Conservation (phyloP, 192 early-diverging fungal species). For the Mortierella alpina region DNA sequence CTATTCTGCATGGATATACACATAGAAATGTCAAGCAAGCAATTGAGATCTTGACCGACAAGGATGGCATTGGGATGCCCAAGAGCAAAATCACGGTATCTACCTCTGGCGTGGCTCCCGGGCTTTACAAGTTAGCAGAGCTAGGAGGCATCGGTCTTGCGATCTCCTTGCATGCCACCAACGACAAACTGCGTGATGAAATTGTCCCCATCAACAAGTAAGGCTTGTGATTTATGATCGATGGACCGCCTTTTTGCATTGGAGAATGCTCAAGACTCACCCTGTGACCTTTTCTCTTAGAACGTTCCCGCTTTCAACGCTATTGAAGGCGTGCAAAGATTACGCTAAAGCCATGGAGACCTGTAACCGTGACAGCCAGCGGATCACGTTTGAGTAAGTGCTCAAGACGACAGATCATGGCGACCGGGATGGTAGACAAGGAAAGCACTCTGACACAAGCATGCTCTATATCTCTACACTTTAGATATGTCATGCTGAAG, state of each 20-base stretch:
- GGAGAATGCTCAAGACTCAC: neutral
- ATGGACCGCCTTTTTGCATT: neutral
- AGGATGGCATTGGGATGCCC: constrained; percentile 67
- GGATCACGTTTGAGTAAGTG: constrained; percentile 89
- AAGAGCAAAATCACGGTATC: constrained; percentile 86
- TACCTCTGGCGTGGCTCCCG: constrained; percentile 87
- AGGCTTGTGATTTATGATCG: neutral
- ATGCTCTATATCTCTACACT: neutral
- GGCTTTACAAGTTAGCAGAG: constrained; percentile 78
- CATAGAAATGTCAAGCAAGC: constrained; percentile 68
- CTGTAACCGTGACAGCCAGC: constrained; percentile 59
- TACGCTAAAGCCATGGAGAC: constrained; percentile 67
- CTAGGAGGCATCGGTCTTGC: constrained; percentile 81
- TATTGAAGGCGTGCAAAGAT: constrained; percentile 76
- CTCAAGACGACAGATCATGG: neutral
- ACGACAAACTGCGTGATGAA: constrained; percentile 76
- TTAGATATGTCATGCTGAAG: constrained; percentile 86
- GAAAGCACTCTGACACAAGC: neutral
- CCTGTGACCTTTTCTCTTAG: neutral
- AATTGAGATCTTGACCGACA: constrained; percentile 67
- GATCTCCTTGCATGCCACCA: constrained; percentile 87
- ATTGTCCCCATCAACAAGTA: constrained; percentile 88
- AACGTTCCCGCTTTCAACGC: constrained; percentile 76
- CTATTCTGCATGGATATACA: neutral
- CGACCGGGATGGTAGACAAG: neutral